A percentile compares a stretch with the other conserved stretches of the same genome.
These are phyloP conservation scores for Sugiyamaella castrensis DNA, from an alignment of 1,139 yeast species.

Conservation along the genomic window DNA sequence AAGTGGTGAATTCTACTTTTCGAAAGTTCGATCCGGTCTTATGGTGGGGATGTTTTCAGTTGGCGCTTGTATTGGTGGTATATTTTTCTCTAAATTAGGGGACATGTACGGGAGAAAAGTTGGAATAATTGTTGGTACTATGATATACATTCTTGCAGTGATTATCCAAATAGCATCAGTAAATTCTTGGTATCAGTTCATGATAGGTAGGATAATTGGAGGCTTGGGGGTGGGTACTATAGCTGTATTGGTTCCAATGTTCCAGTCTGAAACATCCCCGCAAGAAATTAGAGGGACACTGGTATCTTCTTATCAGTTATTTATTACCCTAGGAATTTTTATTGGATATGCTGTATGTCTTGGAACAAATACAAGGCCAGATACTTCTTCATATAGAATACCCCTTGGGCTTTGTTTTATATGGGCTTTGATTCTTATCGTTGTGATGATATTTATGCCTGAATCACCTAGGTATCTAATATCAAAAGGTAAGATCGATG, in stretches of 20 bases:
- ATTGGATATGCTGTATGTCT: constrained; percentile 64
- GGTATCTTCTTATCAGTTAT: constrained; percentile 65
- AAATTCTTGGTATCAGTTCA: constrained; percentile 39
- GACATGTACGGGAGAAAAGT: constrained; percentile 53
- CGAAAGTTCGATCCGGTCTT: constrained; percentile 47
- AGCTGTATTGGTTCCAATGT: constrained; percentile 62
- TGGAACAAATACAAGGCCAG: constrained; percentile 52
- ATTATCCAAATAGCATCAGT: constrained; percentile 51
- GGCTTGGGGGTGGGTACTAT: constrained; percentile 68
- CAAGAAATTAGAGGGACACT: constrained; percentile 63
- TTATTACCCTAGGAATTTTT: constrained; percentile 65
- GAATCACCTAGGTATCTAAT: constrained; percentile 77
- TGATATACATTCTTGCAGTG: constrained; percentile 50
- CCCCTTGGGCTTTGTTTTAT: constrained; percentile 51
- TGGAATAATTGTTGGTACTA: constrained; percentile 47
- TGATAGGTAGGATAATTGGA: constrained; percentile 48
- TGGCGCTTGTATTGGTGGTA: constrained; percentile 50
- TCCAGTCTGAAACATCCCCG: constrained; percentile 70
- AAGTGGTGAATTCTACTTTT: constrained; percentile 31
- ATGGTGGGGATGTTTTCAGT: constrained; percentile 52
- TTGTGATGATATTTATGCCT: constrained; percentile 66
- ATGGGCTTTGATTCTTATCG: constrained; percentile 43
- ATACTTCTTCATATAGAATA: constrained; percentile 60
- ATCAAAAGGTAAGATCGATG: constrained; percentile 50
- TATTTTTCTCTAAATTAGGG: constrained; percentile 47